Base-by-base conservation (phyloP, 1,284 basidiomycete genomes). In the Naganishia sp. region DNA sequence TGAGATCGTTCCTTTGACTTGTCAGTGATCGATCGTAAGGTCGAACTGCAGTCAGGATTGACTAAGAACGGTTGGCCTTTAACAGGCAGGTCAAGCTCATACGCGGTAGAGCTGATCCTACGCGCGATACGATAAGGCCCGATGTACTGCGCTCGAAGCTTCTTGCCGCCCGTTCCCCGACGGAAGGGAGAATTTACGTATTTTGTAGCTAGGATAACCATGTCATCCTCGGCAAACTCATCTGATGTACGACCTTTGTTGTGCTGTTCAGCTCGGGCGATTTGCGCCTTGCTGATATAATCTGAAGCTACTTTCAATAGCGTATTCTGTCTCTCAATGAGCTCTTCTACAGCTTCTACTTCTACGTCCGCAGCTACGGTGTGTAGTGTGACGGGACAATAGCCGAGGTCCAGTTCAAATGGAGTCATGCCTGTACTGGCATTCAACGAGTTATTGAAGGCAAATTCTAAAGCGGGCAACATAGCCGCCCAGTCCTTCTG, bases 401-500 rank as follows among this genome's bases (percentile, higher is more conserved):
- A 60, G 13, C 61, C 49, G 3, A 63, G 50, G 32, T 63, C 61
- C 2, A 66, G 28, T 41, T 54, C 57, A 53, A 68, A 72, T 6
- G 70, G 70, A 0, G 70, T 60, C 4, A 62, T 21, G 0, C 63
- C 50, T 0, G 75, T 80, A 0, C 75, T 68, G 0, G 67, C 9
- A 23, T 78, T 72, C 0, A 69, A 21, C 0, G 69, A 67, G 68
- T 81, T 82, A 71, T 84, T 84, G 71, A 81, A 83, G 0, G 74
- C 71, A 63, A 84, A 85, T 70, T 84, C 79, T 0, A 81, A 81
- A 6, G 81, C 62, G 0, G 81, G 76, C 0, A 85, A 73, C n/a
- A 77, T 79, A 13, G 78, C 15, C 0, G 73, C 65, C 84, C 83
- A 85, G 9, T 83, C 79, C 23, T 73, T 71, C 66, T 85, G 66